These are phyloP conservation scores for Citeromyces matritensis DNA, from an alignment of 805 yeast species.

Conservation along the genomic window DNA sequence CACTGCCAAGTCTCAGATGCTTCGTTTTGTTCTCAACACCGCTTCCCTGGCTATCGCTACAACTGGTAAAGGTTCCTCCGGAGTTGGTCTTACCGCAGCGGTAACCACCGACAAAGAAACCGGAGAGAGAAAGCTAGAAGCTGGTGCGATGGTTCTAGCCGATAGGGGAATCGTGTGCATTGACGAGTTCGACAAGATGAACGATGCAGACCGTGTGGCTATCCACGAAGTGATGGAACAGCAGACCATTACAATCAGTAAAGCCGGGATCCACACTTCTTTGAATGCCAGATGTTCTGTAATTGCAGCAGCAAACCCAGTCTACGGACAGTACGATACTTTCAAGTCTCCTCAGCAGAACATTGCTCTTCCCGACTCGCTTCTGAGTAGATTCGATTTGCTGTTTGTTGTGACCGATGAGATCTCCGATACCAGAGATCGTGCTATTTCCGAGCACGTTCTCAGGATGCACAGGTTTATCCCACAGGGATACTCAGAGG, in stretches of 20 bases:
- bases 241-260: conserved; percentile 95
- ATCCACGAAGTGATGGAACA: conserved; percentile 99
- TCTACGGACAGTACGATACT: conserved; percentile 91
- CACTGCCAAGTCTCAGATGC: conserved; percentile 93
- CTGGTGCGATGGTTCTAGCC: conserved; percentile 98
- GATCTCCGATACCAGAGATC: conserved; percentile 69
- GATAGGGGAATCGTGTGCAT: conserved; percentile 96
- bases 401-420: conserved; percentile 94
- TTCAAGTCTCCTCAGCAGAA: conserved; percentile 94
- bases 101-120: conserved; percentile 94
- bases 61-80: conserved; percentile 98
- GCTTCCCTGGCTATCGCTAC: conserved; percentile 95
- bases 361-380: conserved; percentile 92
- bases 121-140: conserved; percentile 91
- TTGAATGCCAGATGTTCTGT: conserved; percentile 94
- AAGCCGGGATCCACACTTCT: conserved; percentile 96
- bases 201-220: conserved; percentile 91
- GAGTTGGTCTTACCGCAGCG: conserved; percentile 98
- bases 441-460: conserved; percentile 87
- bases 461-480: conserved; percentile 83
- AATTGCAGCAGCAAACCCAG: conserved; percentile 96
- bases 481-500: conserved; percentile 81
- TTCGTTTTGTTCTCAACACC: conserved; percentile 87
- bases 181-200: conserved; percentile 98
- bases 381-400: conserved; percentile 92